A percentile compares a stretch with the other conserved stretches of the same genome.
These are phyloP conservation scores for Aurifilum marmelostoma DNA, from an alignment of 2,329 filamentous ascomycete species.

Conservation along the genomic window DNA sequence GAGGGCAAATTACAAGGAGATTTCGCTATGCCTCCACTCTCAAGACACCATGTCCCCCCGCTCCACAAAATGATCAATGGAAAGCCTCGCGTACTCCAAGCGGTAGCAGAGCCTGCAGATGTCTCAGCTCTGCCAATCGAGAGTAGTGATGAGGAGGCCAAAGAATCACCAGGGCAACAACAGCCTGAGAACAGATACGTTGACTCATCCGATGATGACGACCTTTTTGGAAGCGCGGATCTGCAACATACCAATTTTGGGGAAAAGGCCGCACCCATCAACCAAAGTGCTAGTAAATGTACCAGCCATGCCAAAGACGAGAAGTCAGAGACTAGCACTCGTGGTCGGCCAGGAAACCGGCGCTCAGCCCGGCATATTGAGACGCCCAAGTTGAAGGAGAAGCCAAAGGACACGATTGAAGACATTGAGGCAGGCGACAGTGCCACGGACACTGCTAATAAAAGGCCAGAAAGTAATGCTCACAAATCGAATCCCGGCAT, in stretches of 20 bases:
- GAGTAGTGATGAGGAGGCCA: slow-evolving; percentile 35
- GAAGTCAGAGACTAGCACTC: background rate
- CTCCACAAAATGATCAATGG: slow-evolving; percentile 23
- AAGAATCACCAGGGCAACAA: slow-evolving; percentile 11
- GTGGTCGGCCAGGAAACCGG: background rate
- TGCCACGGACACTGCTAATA: background rate
- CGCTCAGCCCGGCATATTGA: slow-evolving; percentile 10
- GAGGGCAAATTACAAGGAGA: background rate
- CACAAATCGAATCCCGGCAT: background rate
- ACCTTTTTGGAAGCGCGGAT: slow-evolving; percentile 32
- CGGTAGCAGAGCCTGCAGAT: slow-evolving; percentile 31
- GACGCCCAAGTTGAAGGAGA: slow-evolving; percentile 9
- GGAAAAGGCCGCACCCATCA: slow-evolving; percentile 14
- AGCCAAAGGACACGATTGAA: slow-evolving; percentile 8
- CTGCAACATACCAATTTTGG: slow-evolving; percentile 43
- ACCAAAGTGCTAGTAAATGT: slow-evolving; percentile 3
- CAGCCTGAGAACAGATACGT: slow-evolving; percentile 9
- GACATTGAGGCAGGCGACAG: background rate
- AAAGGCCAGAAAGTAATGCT: slow-evolving; percentile 8
- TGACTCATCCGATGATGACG: slow-evolving; percentile 34
- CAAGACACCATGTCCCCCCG: background rate
- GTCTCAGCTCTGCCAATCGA: slow-evolving; percentile 34
- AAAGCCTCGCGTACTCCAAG: slow-evolving; percentile 16
- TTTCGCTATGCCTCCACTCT: slow-evolving; percentile 1
- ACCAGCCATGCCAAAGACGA: background rate